Percentiles rank a stretch among this genome's conserved stretches.
These are phyloP conservation scores for Solanum rostratum DNA, from an alignment of 257 asterid species.

Conservation along the genomic window DNA sequence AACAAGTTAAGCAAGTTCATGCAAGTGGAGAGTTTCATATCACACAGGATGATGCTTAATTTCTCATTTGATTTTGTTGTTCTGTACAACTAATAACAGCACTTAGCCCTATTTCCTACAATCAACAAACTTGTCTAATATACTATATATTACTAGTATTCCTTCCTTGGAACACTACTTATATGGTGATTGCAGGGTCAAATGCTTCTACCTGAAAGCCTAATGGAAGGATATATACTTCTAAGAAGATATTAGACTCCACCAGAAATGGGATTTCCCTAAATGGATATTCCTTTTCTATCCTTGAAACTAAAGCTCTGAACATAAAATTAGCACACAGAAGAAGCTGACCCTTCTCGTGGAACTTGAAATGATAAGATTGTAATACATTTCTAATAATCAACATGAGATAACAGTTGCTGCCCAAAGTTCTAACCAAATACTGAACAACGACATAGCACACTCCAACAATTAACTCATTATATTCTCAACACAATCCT, in stretches of 20 bases:
- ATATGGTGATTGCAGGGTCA: neutral
- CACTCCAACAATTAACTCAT: neutral
- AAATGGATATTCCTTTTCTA: neutral
- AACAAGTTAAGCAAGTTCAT: constrained; percentile 53
- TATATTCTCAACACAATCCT: neutral
- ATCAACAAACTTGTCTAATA: neutral
- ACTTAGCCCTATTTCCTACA: neutral
- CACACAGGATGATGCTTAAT: constrained; percentile 5
- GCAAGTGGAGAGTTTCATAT: constrained; percentile 65
- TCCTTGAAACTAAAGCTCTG: neutral
- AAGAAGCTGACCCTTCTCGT: neutral
- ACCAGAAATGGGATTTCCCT: neutral
- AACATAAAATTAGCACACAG: neutral
- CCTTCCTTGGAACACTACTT: neutral
- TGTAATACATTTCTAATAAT: neutral
- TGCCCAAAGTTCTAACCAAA: neutral
- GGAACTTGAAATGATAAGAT: neutral
- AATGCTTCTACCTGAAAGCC: neutral
- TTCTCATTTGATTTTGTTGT: neutral
- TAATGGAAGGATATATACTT: neutral
- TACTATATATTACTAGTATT: neutral
- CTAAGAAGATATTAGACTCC: neutral
- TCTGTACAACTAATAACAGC: neutral
- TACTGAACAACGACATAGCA: neutral
- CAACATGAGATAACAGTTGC: neutral